Base-by-base conservation (phyloP, 2,329 filamentous ascomycete genomes). In the Scedosporium minutisporum region DNA sequence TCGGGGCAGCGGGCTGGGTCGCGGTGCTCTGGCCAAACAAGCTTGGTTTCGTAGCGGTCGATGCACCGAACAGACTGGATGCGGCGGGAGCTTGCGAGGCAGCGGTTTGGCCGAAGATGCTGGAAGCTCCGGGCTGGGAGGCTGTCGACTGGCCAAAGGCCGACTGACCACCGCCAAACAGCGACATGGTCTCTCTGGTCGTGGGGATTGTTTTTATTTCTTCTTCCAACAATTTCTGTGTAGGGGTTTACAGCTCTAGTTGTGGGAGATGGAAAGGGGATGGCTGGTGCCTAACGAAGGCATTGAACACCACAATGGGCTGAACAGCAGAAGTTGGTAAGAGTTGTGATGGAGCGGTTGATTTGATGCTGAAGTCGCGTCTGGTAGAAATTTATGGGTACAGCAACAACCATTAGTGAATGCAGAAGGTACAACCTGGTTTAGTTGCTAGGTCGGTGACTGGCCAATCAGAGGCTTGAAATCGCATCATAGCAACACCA, bases 91-190 rank as follows among this genome's bases (percentile, higher is more conserved):
- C 16, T 42, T 51, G 59, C 44, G 60, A 51, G 55, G 60, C 48
- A 16, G 18, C 23, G 51, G 51, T 61, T 33, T 61, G 60, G 60
- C 60, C 60, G 18, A 61, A 61, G 44, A 60, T 12, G 58, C 41
- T 51, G 12, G 51, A 27, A 12, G 18, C 51, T 18, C 58, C 42
- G 6, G 25, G n/a, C 38, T 44, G 58, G n/a, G 33, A 18, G 38
- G 58, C 21, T 12, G 58, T n/a, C 25, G 68, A 60, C 66, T 71
- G 69, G 63, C 72, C 73, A 62, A 76, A 75, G 65, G 75, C 68
- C 64, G 72, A 72, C 73, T 74, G 75, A 65, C 62, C 66, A 62
- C 61, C 59, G 46, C 67, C 64, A 41, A 69, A 69, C 44, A 69
- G 65, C 58, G 67, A 69, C 67, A 68, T 68, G 65, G 51, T 38